These are phyloP conservation scores for Kalmusia sp. DNA, from an alignment of 2,329 filamentous ascomycete species.

Conservation along the genomic window DNA sequence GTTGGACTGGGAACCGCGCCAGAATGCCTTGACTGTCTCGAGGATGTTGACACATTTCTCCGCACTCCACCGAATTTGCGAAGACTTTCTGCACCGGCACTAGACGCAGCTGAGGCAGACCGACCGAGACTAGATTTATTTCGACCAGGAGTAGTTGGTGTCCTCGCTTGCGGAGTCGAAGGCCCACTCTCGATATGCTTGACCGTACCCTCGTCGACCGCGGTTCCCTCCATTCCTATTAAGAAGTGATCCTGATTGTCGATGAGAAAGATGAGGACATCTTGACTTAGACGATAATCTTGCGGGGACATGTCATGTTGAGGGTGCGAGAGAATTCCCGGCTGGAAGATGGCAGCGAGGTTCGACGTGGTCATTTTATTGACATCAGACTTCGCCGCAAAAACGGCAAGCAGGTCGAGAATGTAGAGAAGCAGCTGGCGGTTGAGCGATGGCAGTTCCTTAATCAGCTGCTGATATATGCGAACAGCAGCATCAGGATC, in stretches of 20 bases:
- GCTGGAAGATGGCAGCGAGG: conserved; percentile 95
- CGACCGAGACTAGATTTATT: conserved; percentile 69
- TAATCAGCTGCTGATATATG: conserved; percentile 89
- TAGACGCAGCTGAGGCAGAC: conserved; percentile 72
- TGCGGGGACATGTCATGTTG: conserved; percentile 93
- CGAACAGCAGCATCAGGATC: conserved; percentile 77
- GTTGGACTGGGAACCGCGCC: conserved; percentile 72
- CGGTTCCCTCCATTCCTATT: conserved; percentile 98
- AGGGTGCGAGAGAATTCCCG: conserved; percentile 93
- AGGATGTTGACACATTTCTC: conserved; percentile 91
- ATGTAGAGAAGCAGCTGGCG: conserved; percentile 95
- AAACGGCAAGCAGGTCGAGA: conserved; percentile 92
- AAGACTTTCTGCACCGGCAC: conserved; percentile 85
- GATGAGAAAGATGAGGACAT: conserved; percentile 96
- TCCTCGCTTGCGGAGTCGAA: conserved; percentile 58
- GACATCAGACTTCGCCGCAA: conserved; percentile 93
- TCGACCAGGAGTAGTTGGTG: conserved; percentile 54
- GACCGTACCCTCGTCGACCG: conserved; percentile 82
- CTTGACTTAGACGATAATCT: conserved; percentile 94
- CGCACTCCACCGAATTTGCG: conserved; percentile 80
- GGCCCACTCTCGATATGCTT: conserved; percentile 74
- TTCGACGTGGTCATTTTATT: conserved; percentile 98
- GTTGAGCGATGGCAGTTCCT: conserved; percentile 89
- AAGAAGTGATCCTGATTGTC: conserved; percentile 98
- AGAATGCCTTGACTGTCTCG: conserved; percentile 81